phyloP scores from a whole-genome alignment of 441 rosid genomes.

The Jatropha multifida region DNA sequence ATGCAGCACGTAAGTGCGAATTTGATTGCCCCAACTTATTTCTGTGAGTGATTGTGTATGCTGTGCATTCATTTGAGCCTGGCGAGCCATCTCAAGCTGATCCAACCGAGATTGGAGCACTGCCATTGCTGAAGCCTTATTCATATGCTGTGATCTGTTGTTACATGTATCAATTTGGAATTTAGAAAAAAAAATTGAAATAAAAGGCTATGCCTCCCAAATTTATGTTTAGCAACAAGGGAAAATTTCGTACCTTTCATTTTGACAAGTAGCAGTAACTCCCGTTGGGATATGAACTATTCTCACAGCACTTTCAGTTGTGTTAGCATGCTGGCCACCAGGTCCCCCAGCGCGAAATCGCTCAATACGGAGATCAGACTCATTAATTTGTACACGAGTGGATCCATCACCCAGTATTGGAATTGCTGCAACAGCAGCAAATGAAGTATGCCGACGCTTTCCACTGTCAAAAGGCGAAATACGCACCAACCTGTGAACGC shows the following conservation, averaged over 20 bases:
- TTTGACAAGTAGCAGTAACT: slow-evolving; percentile 84
- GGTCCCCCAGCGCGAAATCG: slow-evolving; percentile 90
- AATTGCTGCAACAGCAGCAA: slow-evolving; percentile 97
- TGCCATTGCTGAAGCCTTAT: slow-evolving; percentile 96
- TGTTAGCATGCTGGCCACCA: slow-evolving; percentile 92
- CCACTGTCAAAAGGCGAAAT: slow-evolving; percentile 93
- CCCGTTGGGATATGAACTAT: slow-evolving; percentile 90
- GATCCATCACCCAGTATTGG: slow-evolving; percentile 83
- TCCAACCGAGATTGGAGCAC: slow-evolving; percentile 94
- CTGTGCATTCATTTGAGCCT: slow-evolving; percentile 84
- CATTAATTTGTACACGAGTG: slow-evolving; percentile 77
- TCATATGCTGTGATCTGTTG: slow-evolving; percentile 82
- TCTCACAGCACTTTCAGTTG: slow-evolving; percentile 96
- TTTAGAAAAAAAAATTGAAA: neutral
- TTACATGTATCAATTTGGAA: slow-evolving; percentile 3
- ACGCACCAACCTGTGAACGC: slow-evolving; percentile 94
- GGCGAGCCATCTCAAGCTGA: slow-evolving; percentile 90
- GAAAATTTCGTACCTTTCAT: slow-evolving; percentile 62
- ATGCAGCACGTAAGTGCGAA: slow-evolving; percentile 87
- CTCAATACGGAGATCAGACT: slow-evolving; percentile 92
- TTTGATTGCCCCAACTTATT: slow-evolving; percentile 95
- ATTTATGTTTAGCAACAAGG: neutral
- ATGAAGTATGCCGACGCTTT: slow-evolving; percentile 91
- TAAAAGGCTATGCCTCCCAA: neutral
- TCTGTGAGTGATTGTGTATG: slow-evolving; percentile 94